Evolutionary conservation across 495 filamentous ascomycete species (phyloP), one percentile per base, ranked within the genome.

Genomic region (Apodospora peruviana): DNA sequence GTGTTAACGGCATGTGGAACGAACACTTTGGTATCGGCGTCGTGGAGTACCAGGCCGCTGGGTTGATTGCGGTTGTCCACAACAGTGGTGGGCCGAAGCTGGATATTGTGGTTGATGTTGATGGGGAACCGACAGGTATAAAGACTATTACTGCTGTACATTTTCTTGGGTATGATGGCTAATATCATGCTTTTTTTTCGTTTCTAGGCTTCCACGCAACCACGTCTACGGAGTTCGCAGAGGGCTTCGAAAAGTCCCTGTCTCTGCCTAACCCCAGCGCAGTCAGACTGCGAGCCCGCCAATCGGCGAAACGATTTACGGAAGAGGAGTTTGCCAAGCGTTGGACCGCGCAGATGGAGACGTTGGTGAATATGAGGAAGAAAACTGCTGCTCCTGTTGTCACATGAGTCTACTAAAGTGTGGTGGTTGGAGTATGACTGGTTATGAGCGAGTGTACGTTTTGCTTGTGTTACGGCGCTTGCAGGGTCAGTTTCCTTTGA

Each of bases 1-100:
- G 93, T 29, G 88, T 93, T 2, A 98, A 98, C 59, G 90, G 83
- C 47, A 98, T 98, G 93, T 98, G 94, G 93, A 97, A 96, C 61
- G 93, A 98, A 69, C 93, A 98, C 67, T 98, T 97, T 60, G 94
- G 93, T 16, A 98, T 98, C 52, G 93, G 93, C 4, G 91, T 97
- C 16, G 93, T 98, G 5, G 93, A 98, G 70, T 98, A 98, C 61
- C 93, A 95, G 66, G 93, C 93, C 7, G 94, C 93, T 0, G 93
- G 93, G 0, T 70, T 98, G 27, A 86, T 98, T 44, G 80, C 82
- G 34, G 90, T 98, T 0, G 94, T 96, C 4, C 90, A 97, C 57
- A 78, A 95, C 60, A 88, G 83, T 16, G 93, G 94, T 7, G 93
- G 93, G 3, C 93, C 93, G 9, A 91, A 91, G 64, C 61, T 86